A percentile compares a stretch with the other conserved stretches of the same genome.
Evolutionary conservation across 768 basidiomycete species (phyloP).

Genomic region (Trametes coccinea): DNA sequence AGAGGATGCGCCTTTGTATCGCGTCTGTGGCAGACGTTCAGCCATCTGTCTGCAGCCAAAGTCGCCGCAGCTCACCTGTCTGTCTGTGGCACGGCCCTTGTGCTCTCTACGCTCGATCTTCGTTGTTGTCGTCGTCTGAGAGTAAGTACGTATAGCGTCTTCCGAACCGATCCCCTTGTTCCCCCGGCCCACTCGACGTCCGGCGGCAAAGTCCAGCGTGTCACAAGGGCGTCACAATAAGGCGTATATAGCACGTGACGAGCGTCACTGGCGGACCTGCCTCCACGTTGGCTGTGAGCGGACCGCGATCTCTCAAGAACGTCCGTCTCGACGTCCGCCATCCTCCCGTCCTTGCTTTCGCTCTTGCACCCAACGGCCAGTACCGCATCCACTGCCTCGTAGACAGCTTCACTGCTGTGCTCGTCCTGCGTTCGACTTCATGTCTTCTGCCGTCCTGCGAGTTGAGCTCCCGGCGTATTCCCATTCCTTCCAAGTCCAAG

Average conservation of each 20-base stretch:
- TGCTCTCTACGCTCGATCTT: no score
- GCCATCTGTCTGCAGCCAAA: background rate
- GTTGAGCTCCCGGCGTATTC: conserved; percentile 79
- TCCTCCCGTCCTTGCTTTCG: background rate
- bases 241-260: background rate
- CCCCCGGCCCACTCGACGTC: background rate
- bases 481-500: conserved; percentile 60
- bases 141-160: no score
- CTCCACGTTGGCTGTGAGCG: conserved; percentile 11
- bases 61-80: background rate
- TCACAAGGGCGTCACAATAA: no score
- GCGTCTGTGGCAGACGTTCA: background rate
- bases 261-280: conserved; percentile 1
- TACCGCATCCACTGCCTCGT: background rate
- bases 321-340: background rate
- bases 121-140: no score
- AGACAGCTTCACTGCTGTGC: conserved; percentile 11
- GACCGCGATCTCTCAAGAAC: background rate
- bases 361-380: background rate
- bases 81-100: background rate
- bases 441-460: conserved; percentile 43
- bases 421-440: conserved; percentile 1
- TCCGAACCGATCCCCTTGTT: no score
- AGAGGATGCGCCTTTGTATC: conserved; percentile 1
- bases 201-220: background rate